Percentiles rank a stretch among this genome's conserved stretches.
Conservation (phyloP, 768 basidiomycete species). For the Daedalea quercina region DNA sequence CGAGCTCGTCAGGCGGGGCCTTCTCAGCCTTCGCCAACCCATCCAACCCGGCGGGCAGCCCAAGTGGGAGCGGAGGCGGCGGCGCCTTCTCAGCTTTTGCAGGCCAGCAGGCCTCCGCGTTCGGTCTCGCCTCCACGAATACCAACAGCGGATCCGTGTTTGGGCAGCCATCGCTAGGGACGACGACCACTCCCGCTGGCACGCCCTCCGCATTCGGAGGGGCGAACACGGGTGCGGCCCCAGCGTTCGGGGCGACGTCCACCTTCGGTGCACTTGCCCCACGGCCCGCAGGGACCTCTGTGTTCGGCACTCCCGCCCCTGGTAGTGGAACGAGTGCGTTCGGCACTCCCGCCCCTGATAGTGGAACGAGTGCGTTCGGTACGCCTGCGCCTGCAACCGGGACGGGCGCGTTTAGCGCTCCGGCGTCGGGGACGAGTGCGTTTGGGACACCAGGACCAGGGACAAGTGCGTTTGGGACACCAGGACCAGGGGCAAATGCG, state of each 20-base stretch:
- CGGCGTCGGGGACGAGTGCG: conserved; percentile 27
- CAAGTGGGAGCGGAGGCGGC: conserved; percentile 20
- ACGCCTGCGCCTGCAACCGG: background rate
- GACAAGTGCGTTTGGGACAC: conserved; percentile 22
- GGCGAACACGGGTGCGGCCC: conserved; percentile 3
- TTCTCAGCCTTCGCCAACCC: conserved; percentile 36
- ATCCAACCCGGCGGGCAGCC: background rate
- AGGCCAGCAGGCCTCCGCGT: conserved; percentile 19
- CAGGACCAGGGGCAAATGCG: conserved; percentile 11
- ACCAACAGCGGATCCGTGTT: conserved; percentile 17
- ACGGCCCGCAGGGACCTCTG: conserved; percentile 3
- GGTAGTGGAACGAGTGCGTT: background rate
- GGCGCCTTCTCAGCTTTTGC: conserved; percentile 45
- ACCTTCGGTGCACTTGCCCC: conserved; percentile 14
- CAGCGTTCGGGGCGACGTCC: conserved; percentile 13
- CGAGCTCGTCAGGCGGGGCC: conserved; percentile 33
- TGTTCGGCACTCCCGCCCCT: conserved; percentile 4
- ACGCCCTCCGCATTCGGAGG: conserved; percentile 12
- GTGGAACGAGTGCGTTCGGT: conserved; percentile 5
- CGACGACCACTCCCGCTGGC: conserved; percentile 10
- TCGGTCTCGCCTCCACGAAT: conserved; percentile 14
- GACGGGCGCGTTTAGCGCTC: conserved; percentile 3
- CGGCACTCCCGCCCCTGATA: background rate
- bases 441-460: conserved; percentile 26
- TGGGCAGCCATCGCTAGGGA: conserved; percentile 15